Evolutionary conservation across 495 filamentous ascomycete genomes (phyloP).

Genomic region (Pseudevernia furfuracea): DNA sequence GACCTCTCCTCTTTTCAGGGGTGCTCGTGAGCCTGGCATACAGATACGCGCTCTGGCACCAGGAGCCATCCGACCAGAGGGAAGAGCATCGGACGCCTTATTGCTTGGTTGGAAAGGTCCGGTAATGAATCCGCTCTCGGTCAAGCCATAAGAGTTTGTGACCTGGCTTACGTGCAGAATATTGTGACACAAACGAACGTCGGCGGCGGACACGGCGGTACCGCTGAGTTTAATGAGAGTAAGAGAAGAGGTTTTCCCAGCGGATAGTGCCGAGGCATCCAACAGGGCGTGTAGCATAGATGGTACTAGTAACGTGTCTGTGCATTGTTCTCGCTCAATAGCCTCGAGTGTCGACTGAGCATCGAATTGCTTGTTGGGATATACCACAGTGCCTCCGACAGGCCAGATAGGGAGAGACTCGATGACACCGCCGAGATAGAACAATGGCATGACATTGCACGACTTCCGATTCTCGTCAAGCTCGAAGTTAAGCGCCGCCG

Average conservation of each 20-base stretch:
- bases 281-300: conserved; percentile 33
- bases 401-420: conserved; percentile 32
- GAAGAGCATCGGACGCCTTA: conserved; percentile 21
- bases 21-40: conserved; percentile 24
- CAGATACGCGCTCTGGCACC: conserved; percentile 36
- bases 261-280: conserved; percentile 22
- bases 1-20: conserved; percentile 27
- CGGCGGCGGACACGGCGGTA: conserved; percentile 27
- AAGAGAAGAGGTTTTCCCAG: conserved; percentile 26
- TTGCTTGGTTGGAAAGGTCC: conserved; percentile 21
- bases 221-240: conserved; percentile 29
- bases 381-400: conserved; percentile 31
- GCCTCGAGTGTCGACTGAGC: conserved; percentile 28
- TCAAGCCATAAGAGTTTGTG: conserved; percentile 39
- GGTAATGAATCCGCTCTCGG: conserved; percentile 33
- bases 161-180: conserved; percentile 29
- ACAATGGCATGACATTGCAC: conserved; percentile 31
- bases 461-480: conserved; percentile 25
- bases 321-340: conserved; percentile 29
- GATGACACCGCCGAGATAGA: conserved; percentile 35
- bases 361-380: conserved; percentile 32
- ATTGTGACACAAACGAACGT: conserved; percentile 28
- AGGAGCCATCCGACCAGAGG: conserved; percentile 29
- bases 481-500: conserved; percentile 18
- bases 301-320: conserved; percentile 32